Evolutionary conservation across 2,329 filamentous ascomycete species (phyloP).

Genomic region (Bipolaris bicolor): DNA sequence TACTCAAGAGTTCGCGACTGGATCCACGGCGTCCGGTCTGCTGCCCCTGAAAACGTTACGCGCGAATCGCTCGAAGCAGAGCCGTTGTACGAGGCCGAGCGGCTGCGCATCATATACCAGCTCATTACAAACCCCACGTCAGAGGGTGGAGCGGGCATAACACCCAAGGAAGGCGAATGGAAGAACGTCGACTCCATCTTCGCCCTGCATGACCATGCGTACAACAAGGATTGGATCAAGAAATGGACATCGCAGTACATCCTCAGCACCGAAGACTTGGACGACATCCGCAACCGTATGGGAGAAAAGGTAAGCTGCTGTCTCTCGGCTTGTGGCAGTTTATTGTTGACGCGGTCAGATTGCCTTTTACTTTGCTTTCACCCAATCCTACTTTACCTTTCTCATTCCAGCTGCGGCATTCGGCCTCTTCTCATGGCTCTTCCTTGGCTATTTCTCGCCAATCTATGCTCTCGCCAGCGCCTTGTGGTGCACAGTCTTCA

Average conservation of each 20-base stretch:
- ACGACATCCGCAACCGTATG: slow-evolving; percentile 58
- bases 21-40: slow-evolving; percentile 83
- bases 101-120: slow-evolving; percentile 84
- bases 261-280: slow-evolving; percentile 56
- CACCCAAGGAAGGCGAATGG: slow-evolving; percentile 58
- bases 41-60: slow-evolving; percentile 76
- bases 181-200: slow-evolving; percentile 58
- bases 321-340: too few relatives aligned
- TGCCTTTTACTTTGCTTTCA: slow-evolving; percentile 94
- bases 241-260: slow-evolving; percentile 57
- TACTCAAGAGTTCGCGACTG: slow-evolving; percentile 82
- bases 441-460: slow-evolving; percentile 84
- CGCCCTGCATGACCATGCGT: slow-evolving; percentile 57
- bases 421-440: slow-evolving; percentile 76
- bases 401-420: slow-evolving; percentile 80
- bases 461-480: slow-evolving; percentile 79
- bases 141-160: slow-evolving; percentile 59
- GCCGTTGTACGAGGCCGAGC: slow-evolving; percentile 85
- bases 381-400: slow-evolving; percentile 88
- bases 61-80: slow-evolving; percentile 71
- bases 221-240: slow-evolving; percentile 62
- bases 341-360: slow-evolving; percentile 58
- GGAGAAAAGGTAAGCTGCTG: slow-evolving; percentile 52
- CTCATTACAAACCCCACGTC: slow-evolving; percentile 61
- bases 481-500: slow-evolving; percentile 85